phyloP scores from a whole-genome alignment of 495 filamentous ascomycete genomes.

The Amniculicola lignicola region DNA sequence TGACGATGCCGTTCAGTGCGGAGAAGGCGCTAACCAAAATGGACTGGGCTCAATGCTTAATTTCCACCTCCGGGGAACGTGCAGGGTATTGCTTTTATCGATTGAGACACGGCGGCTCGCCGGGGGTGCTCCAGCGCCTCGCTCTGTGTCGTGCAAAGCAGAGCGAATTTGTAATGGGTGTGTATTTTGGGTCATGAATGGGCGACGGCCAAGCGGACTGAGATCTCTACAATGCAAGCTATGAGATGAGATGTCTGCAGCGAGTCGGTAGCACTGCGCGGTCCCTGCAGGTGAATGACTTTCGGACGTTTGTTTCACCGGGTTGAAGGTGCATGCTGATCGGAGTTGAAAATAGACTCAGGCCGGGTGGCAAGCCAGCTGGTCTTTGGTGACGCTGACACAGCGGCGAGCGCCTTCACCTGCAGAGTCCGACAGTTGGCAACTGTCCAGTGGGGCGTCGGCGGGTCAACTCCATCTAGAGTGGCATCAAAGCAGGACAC shows the following conservation, averaged over 20 bases:
- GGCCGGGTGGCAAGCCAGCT: not conserved
- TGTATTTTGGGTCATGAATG: not conserved
- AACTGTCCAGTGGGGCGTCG: not conserved
- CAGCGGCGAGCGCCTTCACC: not conserved
- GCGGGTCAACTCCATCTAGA: not conserved
- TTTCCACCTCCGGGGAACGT: constrained; percentile 1
- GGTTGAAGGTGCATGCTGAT: not conserved
- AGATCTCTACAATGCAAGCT: not conserved
- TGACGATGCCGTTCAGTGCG: not conserved
- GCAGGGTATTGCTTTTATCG: not conserved
- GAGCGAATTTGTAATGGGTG: not conserved
- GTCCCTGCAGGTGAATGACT: not conserved
- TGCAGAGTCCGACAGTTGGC: not conserved
- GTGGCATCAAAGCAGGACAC: not conserved
- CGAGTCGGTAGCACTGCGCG: not conserved
- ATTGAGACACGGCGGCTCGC: not conserved
- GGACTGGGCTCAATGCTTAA: not conserved
- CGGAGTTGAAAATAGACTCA: not conserved
- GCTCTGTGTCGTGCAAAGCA: not conserved
- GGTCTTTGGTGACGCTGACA: not conserved
- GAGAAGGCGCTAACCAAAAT: not conserved
- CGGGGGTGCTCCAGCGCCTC: not conserved
- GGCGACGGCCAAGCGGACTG: not conserved
- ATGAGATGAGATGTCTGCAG: not conserved
- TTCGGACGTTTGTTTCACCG: not conserved